phyloP scores from a whole-genome alignment of 192 early-diverging fungal genomes.

The Entomortierella lignicola region DNA sequence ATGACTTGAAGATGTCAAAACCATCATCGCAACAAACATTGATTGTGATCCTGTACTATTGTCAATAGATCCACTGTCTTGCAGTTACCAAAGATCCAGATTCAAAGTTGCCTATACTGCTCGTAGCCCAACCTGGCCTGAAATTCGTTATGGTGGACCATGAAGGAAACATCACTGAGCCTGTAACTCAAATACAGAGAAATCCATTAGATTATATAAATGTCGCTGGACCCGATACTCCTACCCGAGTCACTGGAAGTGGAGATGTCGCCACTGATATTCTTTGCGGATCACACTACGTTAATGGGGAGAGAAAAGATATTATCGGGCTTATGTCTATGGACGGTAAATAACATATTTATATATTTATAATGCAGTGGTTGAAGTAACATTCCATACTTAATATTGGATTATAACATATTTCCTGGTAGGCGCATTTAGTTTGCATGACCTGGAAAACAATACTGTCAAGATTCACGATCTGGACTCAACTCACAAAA shows the following conservation, averaged over 20 bases:
- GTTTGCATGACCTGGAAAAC: slow-evolving; percentile 58
- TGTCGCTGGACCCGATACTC: slow-evolving; percentile 24
- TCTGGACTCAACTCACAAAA: slow-evolving; percentile 65
- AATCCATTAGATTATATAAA: slow-evolving; percentile 1
- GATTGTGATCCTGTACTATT: neutral
- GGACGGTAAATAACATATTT: slow-evolving; percentile 69
- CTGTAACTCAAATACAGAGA: slow-evolving; percentile 36
- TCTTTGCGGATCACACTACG: slow-evolving; percentile 54
- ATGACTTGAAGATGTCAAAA: no score
- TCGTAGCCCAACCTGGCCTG: slow-evolving; percentile 66
- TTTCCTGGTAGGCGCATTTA: slow-evolving; percentile 56
- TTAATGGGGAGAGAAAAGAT: slow-evolving; percentile 46
- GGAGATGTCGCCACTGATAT: slow-evolving; percentile 61
- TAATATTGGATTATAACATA: neutral
- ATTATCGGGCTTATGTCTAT: slow-evolving; percentile 65
- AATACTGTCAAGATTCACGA: slow-evolving; percentile 60
- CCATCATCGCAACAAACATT: no score
- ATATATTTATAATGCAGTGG: no score
- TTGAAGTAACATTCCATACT: no score
- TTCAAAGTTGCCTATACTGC: slow-evolving; percentile 55
- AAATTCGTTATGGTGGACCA: slow-evolving; percentile 52
- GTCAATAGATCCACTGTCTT: slow-evolving; percentile 60
- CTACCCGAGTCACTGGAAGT: slow-evolving; percentile 4
- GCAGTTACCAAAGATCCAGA: slow-evolving; percentile 56
- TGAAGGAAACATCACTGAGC: slow-evolving; percentile 33